A percentile compares a stretch with the other conserved stretches of the same genome.
phyloP scores from a whole-genome alignment of 2,329 filamentous ascomycete species.

The Aulographum hederae region DNA sequence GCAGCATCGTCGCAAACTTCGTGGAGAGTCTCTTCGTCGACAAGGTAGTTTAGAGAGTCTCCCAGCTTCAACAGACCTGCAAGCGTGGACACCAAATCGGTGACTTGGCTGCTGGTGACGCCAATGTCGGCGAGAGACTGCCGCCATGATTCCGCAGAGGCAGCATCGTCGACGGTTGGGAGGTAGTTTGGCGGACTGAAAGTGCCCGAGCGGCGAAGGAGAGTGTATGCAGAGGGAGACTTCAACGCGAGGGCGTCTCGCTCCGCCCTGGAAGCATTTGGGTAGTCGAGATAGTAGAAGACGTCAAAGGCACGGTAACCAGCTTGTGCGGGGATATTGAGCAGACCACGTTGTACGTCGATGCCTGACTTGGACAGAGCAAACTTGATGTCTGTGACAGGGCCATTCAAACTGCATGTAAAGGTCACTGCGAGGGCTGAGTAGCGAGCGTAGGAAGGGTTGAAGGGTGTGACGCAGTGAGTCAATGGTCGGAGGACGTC shows the following conservation, averaged over 20 bases:
- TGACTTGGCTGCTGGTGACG: slow-evolving; percentile 70
- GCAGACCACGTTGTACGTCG: slow-evolving; percentile 61
- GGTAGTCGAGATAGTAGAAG: slow-evolving; percentile 90
- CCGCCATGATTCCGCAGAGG: slow-evolving; percentile 84
- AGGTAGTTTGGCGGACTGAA: slow-evolving; percentile 77
- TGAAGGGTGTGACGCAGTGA: slow-evolving; percentile 71
- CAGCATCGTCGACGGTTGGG: slow-evolving; percentile 80
- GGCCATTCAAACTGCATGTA: slow-evolving; percentile 60
- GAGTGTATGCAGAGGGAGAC: slow-evolving; percentile 53
- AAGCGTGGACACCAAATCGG: slow-evolving; percentile 69
- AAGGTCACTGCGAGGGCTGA: slow-evolving; percentile 65
- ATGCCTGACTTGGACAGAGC: slow-evolving; percentile 76
- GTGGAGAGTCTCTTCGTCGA: slow-evolving; percentile 72
- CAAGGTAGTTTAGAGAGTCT: slow-evolving; percentile 67
- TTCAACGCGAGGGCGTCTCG: slow-evolving; percentile 74
- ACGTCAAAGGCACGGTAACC: slow-evolving; percentile 92
- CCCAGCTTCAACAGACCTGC: slow-evolving; percentile 81
- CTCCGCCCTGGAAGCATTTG: slow-evolving; percentile 76
- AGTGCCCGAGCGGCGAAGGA: slow-evolving; percentile 69
- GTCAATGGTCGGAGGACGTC: slow-evolving; percentile 74
- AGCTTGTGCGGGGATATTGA: slow-evolving; percentile 59
- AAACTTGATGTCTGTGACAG: slow-evolving; percentile 55
- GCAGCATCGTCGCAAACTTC: slow-evolving; percentile 81
- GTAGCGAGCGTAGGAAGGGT: slow-evolving; percentile 68
- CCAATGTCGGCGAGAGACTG: slow-evolving; percentile 76